phyloP scores from a whole-genome alignment of 1,139 yeast genomes.

The Kodamaea suecica region DNA sequence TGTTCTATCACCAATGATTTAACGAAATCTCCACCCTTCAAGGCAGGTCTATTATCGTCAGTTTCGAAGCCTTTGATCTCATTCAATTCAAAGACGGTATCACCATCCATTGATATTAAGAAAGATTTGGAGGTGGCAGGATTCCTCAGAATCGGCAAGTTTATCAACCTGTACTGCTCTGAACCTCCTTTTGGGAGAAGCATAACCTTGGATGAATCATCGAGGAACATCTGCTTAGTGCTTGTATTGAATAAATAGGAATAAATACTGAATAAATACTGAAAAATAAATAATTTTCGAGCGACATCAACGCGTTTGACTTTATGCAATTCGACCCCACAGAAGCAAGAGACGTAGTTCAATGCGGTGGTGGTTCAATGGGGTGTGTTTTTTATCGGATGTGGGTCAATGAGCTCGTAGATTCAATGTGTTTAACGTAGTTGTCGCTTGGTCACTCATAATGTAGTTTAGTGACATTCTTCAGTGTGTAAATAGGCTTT shows the following conservation, averaged over 20 bases:
- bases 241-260: not conserved
- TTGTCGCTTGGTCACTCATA: no score
- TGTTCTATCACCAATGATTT: conserved; percentile 38
- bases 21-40: conserved; percentile 28
- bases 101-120: conserved; percentile 16
- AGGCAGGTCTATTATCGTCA: conserved; percentile 11
- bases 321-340: not conserved
- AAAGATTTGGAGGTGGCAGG: conserved; percentile 19
- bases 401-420: no score
- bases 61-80: conserved; percentile 25
- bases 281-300: not conserved
- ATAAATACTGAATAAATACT: not conserved
- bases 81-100: conserved; percentile 30
- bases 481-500: no score
- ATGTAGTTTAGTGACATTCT: no score
- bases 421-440: no score
- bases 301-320: not conserved
- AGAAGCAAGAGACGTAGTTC: not conserved
- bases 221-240: conserved; percentile 13
- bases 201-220: conserved; percentile 17
- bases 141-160: conserved; percentile 24
- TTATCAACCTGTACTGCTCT: conserved; percentile 17
- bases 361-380: no score
- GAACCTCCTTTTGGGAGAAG: conserved; percentile 19
- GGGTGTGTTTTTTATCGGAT: no score